These are phyloP conservation scores for Podaxis rugospora DNA, from an alignment of 768 basidiomycete species.

Conservation along the genomic window DNA sequence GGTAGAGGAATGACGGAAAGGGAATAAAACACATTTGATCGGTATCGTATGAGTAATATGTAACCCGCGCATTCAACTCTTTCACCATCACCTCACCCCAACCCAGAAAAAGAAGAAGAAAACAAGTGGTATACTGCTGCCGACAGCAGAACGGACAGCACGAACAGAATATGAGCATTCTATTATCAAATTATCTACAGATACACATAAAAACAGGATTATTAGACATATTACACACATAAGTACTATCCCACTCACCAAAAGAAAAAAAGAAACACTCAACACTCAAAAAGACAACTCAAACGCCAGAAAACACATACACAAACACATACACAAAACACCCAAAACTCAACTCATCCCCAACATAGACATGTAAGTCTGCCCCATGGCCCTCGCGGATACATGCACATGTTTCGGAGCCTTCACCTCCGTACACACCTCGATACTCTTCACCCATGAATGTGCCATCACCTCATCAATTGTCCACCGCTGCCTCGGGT, in stretches of 20 bases:
- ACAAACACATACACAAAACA: neutral
- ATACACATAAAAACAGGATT: neutral
- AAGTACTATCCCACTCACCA: neutral
- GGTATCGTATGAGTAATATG: neutral
- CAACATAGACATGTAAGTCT: conserved; percentile 33
- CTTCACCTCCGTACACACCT: conserved; percentile 70
- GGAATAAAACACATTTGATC: too few relatives aligned
- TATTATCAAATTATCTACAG: neutral
- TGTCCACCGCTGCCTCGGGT: conserved; percentile 68
- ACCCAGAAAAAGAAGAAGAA: neutral
- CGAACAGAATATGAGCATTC: neutral
- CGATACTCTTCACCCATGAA: conserved; percentile 75
- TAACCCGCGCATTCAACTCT: neutral
- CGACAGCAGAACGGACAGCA: neutral
- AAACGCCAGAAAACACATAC: neutral
- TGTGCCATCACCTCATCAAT: conserved; percentile 82
- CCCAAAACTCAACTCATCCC: conserved; percentile 6
- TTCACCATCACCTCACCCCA: too few relatives aligned
- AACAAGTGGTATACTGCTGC: neutral
- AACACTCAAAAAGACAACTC: neutral
- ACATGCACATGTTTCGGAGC: conserved; percentile 72
- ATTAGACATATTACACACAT: neutral
- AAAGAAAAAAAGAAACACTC: neutral
- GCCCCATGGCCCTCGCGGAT: conserved; percentile 55
- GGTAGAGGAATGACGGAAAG: too few relatives aligned